phyloP scores from a whole-genome alignment of 176 grass and related monocot species.

The Rhynchospora tenuis region DNA sequence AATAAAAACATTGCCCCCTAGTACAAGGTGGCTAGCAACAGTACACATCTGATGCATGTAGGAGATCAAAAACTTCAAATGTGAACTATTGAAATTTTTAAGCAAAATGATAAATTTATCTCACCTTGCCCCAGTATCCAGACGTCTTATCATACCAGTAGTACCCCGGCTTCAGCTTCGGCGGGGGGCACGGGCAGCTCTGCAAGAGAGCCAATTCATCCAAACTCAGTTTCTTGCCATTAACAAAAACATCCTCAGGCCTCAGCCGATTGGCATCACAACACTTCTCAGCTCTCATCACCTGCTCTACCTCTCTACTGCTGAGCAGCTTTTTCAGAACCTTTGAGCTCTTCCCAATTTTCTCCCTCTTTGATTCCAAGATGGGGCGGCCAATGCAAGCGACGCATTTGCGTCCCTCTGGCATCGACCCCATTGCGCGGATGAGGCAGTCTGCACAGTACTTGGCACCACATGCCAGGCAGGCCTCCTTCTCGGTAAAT shows the following conservation, averaged over 20 bases:
- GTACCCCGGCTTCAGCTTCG: conserved; percentile 58
- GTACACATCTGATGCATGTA: not conserved
- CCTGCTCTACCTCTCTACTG: conserved; percentile 52
- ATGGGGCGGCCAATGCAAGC: conserved; percentile 66
- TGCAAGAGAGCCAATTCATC: conserved; percentile 71
- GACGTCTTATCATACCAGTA: conserved; percentile 99
- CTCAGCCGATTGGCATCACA: conserved; percentile 67
- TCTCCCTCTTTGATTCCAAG: conserved; percentile 49
- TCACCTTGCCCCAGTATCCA: conserved; percentile 97
- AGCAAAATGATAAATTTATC: not conserved
- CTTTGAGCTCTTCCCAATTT: conserved; percentile 54
- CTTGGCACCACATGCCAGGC: conserved; percentile 68
- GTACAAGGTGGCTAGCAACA: not conserved
- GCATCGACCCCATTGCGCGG: conserved; percentile 95
- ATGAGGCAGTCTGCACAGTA: conserved; percentile 69
- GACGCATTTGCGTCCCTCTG: conserved; percentile 75
- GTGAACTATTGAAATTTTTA: not conserved
- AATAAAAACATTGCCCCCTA: not conserved
- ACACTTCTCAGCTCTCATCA: conserved; percentile 73
- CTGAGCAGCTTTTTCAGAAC: conserved; percentile 72
- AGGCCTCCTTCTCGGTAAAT: conserved; percentile 65
- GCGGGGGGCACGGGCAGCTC: conserved; percentile 51
- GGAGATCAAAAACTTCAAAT: not conserved
- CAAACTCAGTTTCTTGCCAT: conserved; percentile 43
- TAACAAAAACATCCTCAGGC: conserved; percentile 71